These are phyloP conservation scores for Dictyostelium intermedium DNA, from an alignment of 78 protist genomes.

Conservation along the genomic window DNA sequence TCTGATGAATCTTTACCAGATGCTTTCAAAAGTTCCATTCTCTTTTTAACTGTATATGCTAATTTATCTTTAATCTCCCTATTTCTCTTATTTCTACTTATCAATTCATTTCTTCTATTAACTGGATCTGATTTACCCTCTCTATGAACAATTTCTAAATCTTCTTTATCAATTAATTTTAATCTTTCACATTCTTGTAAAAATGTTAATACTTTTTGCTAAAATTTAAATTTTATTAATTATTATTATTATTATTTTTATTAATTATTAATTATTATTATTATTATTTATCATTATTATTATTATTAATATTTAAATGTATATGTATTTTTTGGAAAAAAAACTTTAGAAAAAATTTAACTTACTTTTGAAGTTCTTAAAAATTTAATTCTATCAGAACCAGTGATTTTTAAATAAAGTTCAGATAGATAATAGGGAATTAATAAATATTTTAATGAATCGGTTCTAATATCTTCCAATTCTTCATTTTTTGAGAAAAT, in stretches of 20 bases:
- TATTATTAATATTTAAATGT: too few species aligned
- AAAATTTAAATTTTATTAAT: too few species aligned
- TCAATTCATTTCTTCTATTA: conserved; percentile 53
- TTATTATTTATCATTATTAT: too few species aligned
- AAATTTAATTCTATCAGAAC: conserved; percentile 37
- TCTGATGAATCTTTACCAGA: background rate
- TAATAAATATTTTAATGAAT: conserved; percentile 68
- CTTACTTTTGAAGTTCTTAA: conserved; percentile 53
- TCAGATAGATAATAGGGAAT: conserved; percentile 67
- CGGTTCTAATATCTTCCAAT: conserved; percentile 73
- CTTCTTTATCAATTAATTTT: conserved; percentile 40
- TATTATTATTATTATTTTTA: too few species aligned
- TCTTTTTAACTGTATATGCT: background rate
- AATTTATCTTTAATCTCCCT: conserved; percentile 53
- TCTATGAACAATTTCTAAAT: conserved; percentile 23
- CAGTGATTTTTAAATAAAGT: conserved; percentile 35
- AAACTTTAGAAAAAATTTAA: background rate
- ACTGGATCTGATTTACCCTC: conserved; percentile 38
- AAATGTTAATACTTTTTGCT: conserved; percentile 38
- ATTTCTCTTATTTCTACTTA: conserved; percentile 36
- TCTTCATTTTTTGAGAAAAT: conserved; percentile 72
- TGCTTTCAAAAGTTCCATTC: conserved; percentile 1
- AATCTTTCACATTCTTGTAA: conserved; percentile 33
- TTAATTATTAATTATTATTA: too few species aligned
- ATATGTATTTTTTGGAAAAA: background rate